Conservation (phyloP, 2,329 filamentous ascomycete genomes). For the Penicillium sp. region DNA sequence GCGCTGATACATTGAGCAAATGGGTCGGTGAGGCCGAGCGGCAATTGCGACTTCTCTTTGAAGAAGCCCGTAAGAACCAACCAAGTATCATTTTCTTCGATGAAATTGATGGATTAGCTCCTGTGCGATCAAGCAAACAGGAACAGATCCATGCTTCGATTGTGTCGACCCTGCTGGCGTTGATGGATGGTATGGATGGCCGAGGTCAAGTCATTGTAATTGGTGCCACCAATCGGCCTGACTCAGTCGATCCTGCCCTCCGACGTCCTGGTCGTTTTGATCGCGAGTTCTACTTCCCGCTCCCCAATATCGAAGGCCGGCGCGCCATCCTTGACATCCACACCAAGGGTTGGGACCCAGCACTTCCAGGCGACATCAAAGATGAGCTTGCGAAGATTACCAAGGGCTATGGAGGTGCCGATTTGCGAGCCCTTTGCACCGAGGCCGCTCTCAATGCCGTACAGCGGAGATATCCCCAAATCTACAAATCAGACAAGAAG, state of each 20-base stretch:
- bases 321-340: conserved; percentile 92
- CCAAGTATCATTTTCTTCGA: conserved; percentile 99
- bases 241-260: conserved; percentile 95
- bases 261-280: conserved; percentile 93
- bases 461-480: conserved; percentile 92
- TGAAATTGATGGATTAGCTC: conserved; percentile 95
- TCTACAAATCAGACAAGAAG: conserved; percentile 88
- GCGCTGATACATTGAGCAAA: conserved; percentile 94
- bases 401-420: conserved; percentile 95
- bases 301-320: conserved; percentile 78
- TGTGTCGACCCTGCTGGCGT: conserved; percentile 84
- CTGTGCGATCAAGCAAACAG: conserved; percentile 95
- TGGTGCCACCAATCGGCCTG: conserved; percentile 94
- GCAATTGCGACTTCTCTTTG: conserved; percentile 88
- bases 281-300: conserved; percentile 94
- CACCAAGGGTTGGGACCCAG: conserved; percentile 85
- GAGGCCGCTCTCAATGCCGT: conserved; percentile 95
- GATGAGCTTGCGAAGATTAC: conserved; percentile 78
- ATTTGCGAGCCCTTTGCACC: conserved; percentile 89
- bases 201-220: conserved; percentile 98
- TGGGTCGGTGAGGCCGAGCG: conserved; percentile 99
- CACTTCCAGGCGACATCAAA: conserved; percentile 75
- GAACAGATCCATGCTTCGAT: conserved; percentile 99
- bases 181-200: conserved; percentile 99
- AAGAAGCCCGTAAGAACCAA: conserved; percentile 92